phyloP scores from a whole-genome alignment of 2,329 filamentous ascomycete species.

The Stachybotrys chlorohalonatus region DNA sequence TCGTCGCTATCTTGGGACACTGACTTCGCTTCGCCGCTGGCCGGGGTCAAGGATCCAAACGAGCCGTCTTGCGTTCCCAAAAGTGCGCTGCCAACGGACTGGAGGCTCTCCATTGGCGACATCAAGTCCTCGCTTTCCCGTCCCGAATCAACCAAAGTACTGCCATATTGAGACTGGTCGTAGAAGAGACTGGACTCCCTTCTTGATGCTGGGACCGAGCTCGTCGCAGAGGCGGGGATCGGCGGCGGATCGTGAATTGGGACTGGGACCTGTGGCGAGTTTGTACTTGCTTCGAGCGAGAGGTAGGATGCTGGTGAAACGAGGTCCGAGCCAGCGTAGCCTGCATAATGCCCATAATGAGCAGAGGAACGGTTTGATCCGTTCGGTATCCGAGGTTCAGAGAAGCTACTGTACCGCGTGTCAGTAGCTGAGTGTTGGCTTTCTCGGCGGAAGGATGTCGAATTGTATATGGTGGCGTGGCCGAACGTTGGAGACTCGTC shows the following conservation, averaged over 20 bases:
- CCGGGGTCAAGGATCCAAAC: slow-evolving; percentile 23
- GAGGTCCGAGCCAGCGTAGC: slow-evolving; percentile 39
- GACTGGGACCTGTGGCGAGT: slow-evolving; percentile 22
- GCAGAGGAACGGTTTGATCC: slow-evolving; percentile 15
- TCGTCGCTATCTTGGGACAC: slow-evolving; percentile 28
- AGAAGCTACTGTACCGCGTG: slow-evolving; percentile 8
- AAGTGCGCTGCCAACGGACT: slow-evolving; percentile 37
- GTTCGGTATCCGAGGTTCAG: slow-evolving; percentile 12
- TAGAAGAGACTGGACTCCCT: slow-evolving; percentile 31
- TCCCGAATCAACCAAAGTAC: slow-evolving; percentile 33
- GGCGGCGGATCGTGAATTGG: slow-evolving; percentile 44
- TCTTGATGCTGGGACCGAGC: slow-evolving; percentile 28
- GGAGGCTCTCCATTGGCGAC: slow-evolving; percentile 28
- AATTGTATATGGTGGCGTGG: slow-evolving; percentile 23
- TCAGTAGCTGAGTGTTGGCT: slow-evolving; percentile 11
- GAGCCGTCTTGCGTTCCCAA: slow-evolving; percentile 30
- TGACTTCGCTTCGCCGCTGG: slow-evolving; percentile 27
- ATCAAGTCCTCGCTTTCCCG: slow-evolving; percentile 36
- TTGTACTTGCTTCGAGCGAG: slow-evolving; percentile 20
- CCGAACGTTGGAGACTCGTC: slow-evolving; percentile 17
- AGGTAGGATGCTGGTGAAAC: slow-evolving; percentile 32
- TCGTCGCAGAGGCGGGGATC: slow-evolving; percentile 29
- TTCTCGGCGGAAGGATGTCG: slow-evolving; percentile 16
- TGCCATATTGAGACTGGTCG: slow-evolving; percentile 26
- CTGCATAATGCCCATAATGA: slow-evolving; percentile 6